A percentile compares a stretch with the other conserved stretches of the same genome.
These are phyloP conservation scores for Cladosporium sp. DNA, from an alignment of 2,329 filamentous ascomycete species.

Conservation along the genomic window DNA sequence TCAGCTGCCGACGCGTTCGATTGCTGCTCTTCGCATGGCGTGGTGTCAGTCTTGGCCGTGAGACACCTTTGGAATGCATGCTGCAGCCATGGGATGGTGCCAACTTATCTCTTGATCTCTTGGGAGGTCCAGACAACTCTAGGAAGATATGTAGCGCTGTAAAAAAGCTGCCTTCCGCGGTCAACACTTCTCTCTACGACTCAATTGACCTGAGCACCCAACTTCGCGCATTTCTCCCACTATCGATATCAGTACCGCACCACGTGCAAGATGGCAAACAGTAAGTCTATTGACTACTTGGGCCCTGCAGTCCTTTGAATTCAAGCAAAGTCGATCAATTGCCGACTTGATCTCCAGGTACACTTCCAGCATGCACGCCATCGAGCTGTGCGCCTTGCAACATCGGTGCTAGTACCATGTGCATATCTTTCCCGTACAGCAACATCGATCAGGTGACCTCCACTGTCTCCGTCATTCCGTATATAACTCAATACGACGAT, in stretches of 20 bases:
- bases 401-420: constrained; percentile 11
- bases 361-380: constrained; percentile 2
- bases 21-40: background rate
- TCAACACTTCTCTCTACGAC: background rate
- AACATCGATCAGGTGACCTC: background rate
- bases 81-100: background rate
- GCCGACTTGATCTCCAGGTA: background rate
- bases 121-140: background rate
- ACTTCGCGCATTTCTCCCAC: background rate
- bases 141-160: background rate
- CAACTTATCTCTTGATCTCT: background rate
- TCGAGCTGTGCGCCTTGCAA: constrained; percentile 15
- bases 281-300: background rate
- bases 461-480: constrained; percentile 11
- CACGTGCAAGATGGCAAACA: background rate
- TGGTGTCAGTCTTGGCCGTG: background rate
- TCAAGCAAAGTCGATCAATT: background rate
- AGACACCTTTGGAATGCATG: background rate
- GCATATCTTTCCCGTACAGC: constrained; percentile 6
- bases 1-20: background rate
- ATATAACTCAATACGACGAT: constrained; percentile 7
- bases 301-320: background rate
- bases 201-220: background rate
- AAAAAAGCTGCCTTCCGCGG: background rate
- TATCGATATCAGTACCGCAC: background rate